Base-by-base conservation (phyloP, 192 early-diverging fungal genomes). In the Podochytrium sp. region DNA sequence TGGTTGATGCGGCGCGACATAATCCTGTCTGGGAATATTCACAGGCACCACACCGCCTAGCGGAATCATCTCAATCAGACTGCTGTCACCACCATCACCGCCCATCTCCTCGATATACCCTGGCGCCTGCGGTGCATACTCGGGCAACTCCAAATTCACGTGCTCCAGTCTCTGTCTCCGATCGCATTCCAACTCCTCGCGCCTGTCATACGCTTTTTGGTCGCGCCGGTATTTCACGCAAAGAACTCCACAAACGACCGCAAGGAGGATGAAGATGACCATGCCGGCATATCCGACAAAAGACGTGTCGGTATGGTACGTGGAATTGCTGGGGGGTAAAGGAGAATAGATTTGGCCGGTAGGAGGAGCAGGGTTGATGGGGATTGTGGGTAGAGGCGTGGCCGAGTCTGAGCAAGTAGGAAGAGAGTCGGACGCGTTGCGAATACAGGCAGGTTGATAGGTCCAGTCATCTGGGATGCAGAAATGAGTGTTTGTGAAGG, bases 371-470 rank as follows among this genome's bases (percentile, higher is more conserved):
- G 43, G 43, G 20, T 47, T 20, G 10, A 7, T 7, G 20, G 43
- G 43, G 20, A 47, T 47, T 47, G 10, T 20, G 20, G 20, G 43
- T 47, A 47, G 10, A 47, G 43, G 43, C 10, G 16, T 39, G 14
- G 60, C 18, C 0, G 30, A 16, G 16, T 16, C 60, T 37, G 20
- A 16, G n/a, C 59, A 61, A 18, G 43, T 49, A 25, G 55, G 69
- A 5, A 71, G n/a, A 1, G 69, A 29, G 5, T 10, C 6, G 27
- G 53, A 30, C 38, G 37, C 38, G 25, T 56, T 60, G 5, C 69
- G 53, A 38, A 60, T 27, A 43, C 69, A 71, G 38, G 37, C 52
- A 16, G 69, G 69, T 25, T 55, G 49, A 40, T 71, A 71, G 7
- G 20, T 10, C 69, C 69, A 71, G 6, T 30, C 23, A 3, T 25